These are phyloP conservation scores for Aspergillus floridensis DNA, from an alignment of 2,329 filamentous ascomycete species.

Conservation along the genomic window DNA sequence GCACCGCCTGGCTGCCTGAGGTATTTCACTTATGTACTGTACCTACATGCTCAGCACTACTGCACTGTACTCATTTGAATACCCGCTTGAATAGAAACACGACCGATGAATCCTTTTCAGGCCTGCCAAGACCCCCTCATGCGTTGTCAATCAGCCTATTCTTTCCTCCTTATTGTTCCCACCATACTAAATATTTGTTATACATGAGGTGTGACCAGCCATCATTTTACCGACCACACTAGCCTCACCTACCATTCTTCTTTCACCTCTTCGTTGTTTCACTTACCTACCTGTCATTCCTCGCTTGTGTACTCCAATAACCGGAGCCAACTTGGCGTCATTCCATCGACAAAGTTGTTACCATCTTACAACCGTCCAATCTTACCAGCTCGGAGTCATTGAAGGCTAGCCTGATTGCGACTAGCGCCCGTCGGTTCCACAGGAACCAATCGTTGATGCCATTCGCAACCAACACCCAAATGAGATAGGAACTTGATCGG, in stretches of 20 bases:
- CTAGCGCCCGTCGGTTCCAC: conserved; percentile 10
- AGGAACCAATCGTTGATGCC: conserved; percentile 8
- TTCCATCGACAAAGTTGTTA: neutral
- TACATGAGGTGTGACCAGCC: neutral
- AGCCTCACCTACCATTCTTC: neutral
- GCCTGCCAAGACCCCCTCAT: neutral
- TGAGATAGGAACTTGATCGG: neutral
- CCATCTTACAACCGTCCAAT: no score
- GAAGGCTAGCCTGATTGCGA: neutral
- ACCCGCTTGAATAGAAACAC: neutral
- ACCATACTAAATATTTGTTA: neutral
- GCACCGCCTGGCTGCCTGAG: neutral
- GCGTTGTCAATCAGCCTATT: neutral
- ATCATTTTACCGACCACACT: neutral
- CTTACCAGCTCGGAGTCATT: neutral
- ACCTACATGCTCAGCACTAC: no score
- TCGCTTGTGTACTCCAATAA: neutral
- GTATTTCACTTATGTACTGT: neutral
- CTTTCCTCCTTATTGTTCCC: neutral
- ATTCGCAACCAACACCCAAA: neutral
- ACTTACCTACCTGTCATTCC: neutral
- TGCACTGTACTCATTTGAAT: no score
- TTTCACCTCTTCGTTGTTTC: neutral
- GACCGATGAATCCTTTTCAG: neutral
- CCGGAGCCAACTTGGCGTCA: neutral